These are phyloP conservation scores for Dendrobium catenatum DNA, from an alignment of 106 monocot genomes.

Conservation along the genomic window DNA sequence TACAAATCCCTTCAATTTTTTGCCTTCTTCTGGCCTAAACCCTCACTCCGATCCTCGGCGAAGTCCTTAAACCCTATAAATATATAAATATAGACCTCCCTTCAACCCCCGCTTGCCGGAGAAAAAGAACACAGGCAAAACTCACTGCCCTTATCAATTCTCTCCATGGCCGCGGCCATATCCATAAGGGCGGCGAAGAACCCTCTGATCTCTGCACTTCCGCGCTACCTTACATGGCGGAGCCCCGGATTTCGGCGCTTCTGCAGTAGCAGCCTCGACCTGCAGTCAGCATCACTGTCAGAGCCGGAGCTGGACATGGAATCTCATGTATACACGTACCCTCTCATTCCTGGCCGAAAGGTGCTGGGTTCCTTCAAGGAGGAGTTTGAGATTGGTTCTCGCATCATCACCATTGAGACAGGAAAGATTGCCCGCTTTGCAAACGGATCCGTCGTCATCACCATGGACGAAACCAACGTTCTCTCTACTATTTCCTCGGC, in stretches of 20 bases:
- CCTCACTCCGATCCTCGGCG: no score
- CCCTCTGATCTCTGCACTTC: neutral
- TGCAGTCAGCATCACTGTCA: neutral
- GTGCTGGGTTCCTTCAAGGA: constrained; percentile 66
- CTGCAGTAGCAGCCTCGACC: neutral
- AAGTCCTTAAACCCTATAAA: neutral
- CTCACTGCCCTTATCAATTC: neutral
- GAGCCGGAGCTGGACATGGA: constrained; percentile 2
- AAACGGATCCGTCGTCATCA: constrained; percentile 70
- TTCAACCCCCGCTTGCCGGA: neutral
- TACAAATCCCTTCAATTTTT: no score
- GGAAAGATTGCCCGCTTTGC: constrained; percentile 83
- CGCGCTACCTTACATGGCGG: constrained; percentile 3
- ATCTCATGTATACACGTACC: neutral
- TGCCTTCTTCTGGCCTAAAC: no score
- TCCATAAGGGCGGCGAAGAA: neutral
- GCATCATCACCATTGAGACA: constrained; percentile 70
- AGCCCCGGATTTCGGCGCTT: constrained; percentile 6
- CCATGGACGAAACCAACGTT: constrained; percentile 74
- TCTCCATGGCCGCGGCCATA: neutral
- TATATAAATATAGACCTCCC: neutral
- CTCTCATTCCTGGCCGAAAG: constrained; percentile 27
- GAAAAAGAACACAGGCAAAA: neutral
- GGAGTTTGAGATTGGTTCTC: constrained; percentile 83
- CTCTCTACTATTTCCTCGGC: constrained; percentile 65